These are phyloP conservation scores for Hyaloperonospora arabidopsidis DNA, from an alignment of 352 stramenopile genomes.

Conservation along the genomic window DNA sequence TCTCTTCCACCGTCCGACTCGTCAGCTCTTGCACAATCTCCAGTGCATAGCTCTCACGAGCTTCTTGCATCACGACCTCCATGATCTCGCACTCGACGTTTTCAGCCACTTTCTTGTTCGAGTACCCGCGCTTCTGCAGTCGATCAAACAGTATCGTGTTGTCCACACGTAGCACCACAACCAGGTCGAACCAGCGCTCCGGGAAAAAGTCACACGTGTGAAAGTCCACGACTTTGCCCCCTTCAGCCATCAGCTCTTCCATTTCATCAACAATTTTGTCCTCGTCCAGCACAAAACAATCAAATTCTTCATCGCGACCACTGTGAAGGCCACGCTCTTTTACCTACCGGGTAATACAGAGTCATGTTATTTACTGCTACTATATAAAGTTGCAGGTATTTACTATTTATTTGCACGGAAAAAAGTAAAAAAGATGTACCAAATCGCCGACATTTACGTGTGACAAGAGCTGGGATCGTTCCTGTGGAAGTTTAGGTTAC, in stretches of 20 bases:
- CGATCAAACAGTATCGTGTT: slow-evolving; percentile 91
- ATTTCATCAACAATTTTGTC: slow-evolving; percentile 95
- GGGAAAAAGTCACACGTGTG: slow-evolving; percentile 97
- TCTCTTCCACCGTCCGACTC: slow-evolving; percentile 92
- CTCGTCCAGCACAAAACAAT: slow-evolving; percentile 95
- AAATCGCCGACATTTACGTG: slow-evolving; percentile 95
- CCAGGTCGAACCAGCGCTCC: slow-evolving; percentile 95
- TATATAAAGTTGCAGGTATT: too few relatives aligned
- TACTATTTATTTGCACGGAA: too few relatives aligned
- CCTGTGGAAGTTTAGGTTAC: slow-evolving; percentile 34
- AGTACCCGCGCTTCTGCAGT: slow-evolving; percentile 87
- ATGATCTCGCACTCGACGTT: slow-evolving; percentile 99
- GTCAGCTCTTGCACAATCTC: slow-evolving; percentile 94
- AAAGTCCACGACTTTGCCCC: slow-evolving; percentile 93
- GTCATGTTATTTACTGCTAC: too few relatives aligned
- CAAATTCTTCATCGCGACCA: slow-evolving; percentile 89
- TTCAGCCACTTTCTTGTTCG: slow-evolving; percentile 92
- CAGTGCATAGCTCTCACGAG: slow-evolving; percentile 87
- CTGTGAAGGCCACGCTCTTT: slow-evolving; percentile 75
- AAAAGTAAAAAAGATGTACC: slow-evolving; percentile 28
- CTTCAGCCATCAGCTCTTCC: slow-evolving; percentile 86
- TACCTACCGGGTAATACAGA: too few relatives aligned
- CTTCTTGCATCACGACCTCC: slow-evolving; percentile 95
- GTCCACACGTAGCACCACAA: slow-evolving; percentile 87
- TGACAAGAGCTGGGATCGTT: slow-evolving; percentile 68